Evolutionary conservation across 2,329 filamentous ascomycete genomes (phyloP).

Genomic region (Aurifilum marmelostoma): DNA sequence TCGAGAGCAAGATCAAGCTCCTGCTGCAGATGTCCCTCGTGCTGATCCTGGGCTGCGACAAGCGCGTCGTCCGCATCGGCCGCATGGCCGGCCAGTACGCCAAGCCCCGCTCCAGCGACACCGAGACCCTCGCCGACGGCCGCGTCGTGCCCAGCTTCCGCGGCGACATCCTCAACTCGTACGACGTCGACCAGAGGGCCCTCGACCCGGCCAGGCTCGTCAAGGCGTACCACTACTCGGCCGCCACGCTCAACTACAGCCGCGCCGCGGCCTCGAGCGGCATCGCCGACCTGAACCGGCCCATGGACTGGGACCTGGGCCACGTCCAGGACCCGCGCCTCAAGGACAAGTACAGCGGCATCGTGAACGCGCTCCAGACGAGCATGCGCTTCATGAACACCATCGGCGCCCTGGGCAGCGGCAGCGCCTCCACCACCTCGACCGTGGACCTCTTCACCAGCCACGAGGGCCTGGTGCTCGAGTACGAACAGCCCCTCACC

Average conservation of each 20-base stretch:
- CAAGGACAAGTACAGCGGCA: slow-evolving; percentile 82
- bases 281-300: slow-evolving; percentile 90
- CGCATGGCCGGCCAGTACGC: slow-evolving; percentile 98
- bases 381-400: slow-evolving; percentile 93
- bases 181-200: slow-evolving; percentile 70
- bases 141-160: slow-evolving; percentile 86
- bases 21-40: slow-evolving; percentile 96
- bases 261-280: slow-evolving; percentile 82
- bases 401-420: slow-evolving; percentile 77
- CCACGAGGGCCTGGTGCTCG: slow-evolving; percentile 90
- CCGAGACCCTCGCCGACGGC: slow-evolving; percentile 74
- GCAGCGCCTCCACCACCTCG: slow-evolving; percentile 76
- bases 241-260: slow-evolving; percentile 92
- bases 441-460: slow-evolving; percentile 95
- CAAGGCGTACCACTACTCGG: slow-evolving; percentile 92
- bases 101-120: slow-evolving; percentile 89
- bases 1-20: slow-evolving; percentile 96
- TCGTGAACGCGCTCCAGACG: slow-evolving; percentile 85
- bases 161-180: slow-evolving; percentile 95
- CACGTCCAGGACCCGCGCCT: slow-evolving; percentile 84
- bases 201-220: slow-evolving; percentile 86
- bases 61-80: slow-evolving; percentile 88
- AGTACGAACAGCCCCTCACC: slow-evolving; percentile 91
- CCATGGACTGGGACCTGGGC: slow-evolving; percentile 91
- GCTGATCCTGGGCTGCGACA: slow-evolving; percentile 82